A percentile compares a stretch with the other conserved stretches of the same genome.
phyloP scores from a whole-genome alignment of 2,329 filamentous ascomycete genomes.

The Trichophyton schoenleinii region DNA sequence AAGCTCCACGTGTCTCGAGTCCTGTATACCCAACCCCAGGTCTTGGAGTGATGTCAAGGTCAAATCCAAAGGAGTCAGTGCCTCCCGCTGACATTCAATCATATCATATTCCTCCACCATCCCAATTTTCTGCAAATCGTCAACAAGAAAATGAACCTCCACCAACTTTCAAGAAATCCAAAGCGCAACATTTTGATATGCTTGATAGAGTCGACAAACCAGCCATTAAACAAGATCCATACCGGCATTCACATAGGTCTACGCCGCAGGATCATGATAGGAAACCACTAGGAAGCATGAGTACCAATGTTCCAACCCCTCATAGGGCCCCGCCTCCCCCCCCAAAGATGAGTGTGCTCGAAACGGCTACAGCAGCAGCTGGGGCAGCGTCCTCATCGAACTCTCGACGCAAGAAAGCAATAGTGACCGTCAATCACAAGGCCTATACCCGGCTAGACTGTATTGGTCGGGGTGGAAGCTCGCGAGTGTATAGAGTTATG shows the following conservation, averaged over 20 bases:
- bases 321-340: slow-evolving; percentile 62
- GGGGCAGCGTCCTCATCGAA: slow-evolving; percentile 67
- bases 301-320: slow-evolving; percentile 67
- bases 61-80: not conserved
- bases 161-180: slow-evolving; percentile 53
- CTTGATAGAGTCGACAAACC: slow-evolving; percentile 47
- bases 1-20: not conserved
- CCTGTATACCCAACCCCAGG: not conserved
- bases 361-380: slow-evolving; percentile 72
- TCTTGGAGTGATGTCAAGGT: not conserved
- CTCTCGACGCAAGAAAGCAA: slow-evolving; percentile 61
- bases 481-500: slow-evolving; percentile 90
- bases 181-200: slow-evolving; percentile 42
- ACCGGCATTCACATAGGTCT: slow-evolving; percentile 23
- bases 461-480: slow-evolving; percentile 83
- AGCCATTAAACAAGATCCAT: slow-evolving; percentile 34
- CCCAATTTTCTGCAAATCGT: slow-evolving; percentile 48
- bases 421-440: slow-evolving; percentile 81
- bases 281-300: slow-evolving; percentile 41
- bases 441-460: slow-evolving; percentile 80
- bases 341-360: slow-evolving; percentile 93
- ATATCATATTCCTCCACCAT: slow-evolving; percentile 44
- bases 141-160: slow-evolving; percentile 80
- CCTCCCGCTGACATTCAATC: slow-evolving; percentile 33
- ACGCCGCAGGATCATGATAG: slow-evolving; percentile 37